phyloP scores from a whole-genome alignment of 1,139 yeast species.

The Citeromyces hawaiiensis region DNA sequence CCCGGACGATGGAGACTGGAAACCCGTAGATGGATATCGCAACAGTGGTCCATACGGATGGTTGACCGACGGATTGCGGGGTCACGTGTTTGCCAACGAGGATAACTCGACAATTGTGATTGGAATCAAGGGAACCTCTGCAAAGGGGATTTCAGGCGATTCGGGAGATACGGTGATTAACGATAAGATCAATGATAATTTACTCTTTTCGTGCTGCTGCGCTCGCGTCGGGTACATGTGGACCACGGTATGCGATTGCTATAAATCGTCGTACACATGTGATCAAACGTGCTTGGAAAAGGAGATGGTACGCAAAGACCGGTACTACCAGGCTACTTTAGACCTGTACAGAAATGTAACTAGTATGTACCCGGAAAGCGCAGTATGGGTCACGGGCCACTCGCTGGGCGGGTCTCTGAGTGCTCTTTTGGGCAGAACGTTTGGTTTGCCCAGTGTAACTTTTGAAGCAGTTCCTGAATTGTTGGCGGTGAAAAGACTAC shows the following conservation, averaged over 20 bases:
- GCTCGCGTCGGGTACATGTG: slow-evolving; percentile 86
- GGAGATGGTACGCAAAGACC: slow-evolving; percentile 60
- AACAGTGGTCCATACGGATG: slow-evolving; percentile 57
- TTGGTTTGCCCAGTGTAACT: slow-evolving; percentile 80
- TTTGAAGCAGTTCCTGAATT: slow-evolving; percentile 92
- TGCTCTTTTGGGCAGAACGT: slow-evolving; percentile 73
- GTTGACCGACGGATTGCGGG: slow-evolving; percentile 75
- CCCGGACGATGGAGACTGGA: slow-evolving; percentile 81
- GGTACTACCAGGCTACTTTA: slow-evolving; percentile 72
- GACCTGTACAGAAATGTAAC: slow-evolving; percentile 70
- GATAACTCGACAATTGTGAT: slow-evolving; percentile 59
- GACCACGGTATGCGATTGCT: slow-evolving; percentile 95
- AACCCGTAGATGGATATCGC: slow-evolving; percentile 13
- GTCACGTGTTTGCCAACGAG: slow-evolving; percentile 73
- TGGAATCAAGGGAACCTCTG: slow-evolving; percentile 86
- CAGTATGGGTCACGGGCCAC: slow-evolving; percentile 91
- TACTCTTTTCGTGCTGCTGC: slow-evolving; percentile 90
- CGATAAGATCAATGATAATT: slow-evolving; percentile 80
- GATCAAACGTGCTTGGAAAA: slow-evolving; percentile 77
- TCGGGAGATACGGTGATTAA: slow-evolving; percentile 71
- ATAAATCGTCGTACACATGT: slow-evolving; percentile 74
- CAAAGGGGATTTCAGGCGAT: slow-evolving; percentile 62
- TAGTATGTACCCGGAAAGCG: slow-evolving; percentile 50
- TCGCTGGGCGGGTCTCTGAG: slow-evolving; percentile 89
- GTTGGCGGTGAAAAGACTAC: slow-evolving; percentile 71